phyloP scores from a whole-genome alignment of 192 early-diverging fungal genomes.

The Coemansia sp. region DNA sequence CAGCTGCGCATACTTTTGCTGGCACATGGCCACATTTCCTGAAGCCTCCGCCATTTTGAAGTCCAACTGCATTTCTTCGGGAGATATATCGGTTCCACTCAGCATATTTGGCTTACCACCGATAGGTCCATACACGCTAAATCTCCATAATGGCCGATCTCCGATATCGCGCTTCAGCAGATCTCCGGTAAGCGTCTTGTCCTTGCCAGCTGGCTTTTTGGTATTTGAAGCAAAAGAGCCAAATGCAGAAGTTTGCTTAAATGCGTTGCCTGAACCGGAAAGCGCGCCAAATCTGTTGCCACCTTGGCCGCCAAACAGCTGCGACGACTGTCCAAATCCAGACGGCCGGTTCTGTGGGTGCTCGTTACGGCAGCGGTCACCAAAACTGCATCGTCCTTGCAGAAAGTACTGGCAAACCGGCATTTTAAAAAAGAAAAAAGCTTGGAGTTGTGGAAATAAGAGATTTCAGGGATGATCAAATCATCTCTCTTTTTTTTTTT shows the following conservation, averaged over 20 bases:
- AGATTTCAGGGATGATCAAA: no score
- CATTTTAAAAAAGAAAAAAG: constrained; percentile 23
- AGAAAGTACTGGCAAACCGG: constrained; percentile 53
- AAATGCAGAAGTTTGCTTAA: constrained; percentile 16
- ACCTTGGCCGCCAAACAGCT: constrained; percentile 24
- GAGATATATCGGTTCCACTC: constrained; percentile 59
- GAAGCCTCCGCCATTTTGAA: constrained; percentile 34
- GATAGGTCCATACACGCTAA: constrained; percentile 60
- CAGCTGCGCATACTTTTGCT: constrained; percentile 35
- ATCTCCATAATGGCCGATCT: constrained; percentile 54
- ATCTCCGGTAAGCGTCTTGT: constrained; percentile 31
- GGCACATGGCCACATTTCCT: constrained; percentile 7
- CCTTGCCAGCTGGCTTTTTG: neutral
- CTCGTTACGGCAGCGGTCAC: constrained; percentile 57
- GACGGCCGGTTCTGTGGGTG: constrained; percentile 51
- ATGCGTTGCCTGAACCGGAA: constrained; percentile 3
- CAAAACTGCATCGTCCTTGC: constrained; percentile 59
- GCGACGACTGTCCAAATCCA: constrained; percentile 47
- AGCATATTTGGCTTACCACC: constrained; percentile 61
- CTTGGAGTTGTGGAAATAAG: no score
- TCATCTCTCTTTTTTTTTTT: neutral
- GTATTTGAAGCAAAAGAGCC: neutral
- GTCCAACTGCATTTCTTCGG: constrained; percentile 61
- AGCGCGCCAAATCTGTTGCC: constrained; percentile 14
- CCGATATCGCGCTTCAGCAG: constrained; percentile 46